Conservation (phyloP, 176 grass and related monocot species). For the Typha latifolia region DNA sequence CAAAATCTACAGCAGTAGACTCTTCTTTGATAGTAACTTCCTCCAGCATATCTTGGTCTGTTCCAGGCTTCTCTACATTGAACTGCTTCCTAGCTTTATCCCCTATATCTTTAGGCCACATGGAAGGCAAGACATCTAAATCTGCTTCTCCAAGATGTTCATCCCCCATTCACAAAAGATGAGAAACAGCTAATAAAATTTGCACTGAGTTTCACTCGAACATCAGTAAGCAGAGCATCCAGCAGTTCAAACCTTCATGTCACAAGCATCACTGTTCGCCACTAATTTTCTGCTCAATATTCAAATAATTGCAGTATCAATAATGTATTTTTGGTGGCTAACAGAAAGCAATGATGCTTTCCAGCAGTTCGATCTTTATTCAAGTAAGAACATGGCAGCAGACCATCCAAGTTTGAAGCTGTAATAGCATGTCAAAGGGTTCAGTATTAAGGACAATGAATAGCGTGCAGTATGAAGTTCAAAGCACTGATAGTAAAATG, state of each 20-base stretch:
- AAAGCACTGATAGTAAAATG: no score
- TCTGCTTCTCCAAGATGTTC: conserved; percentile 45
- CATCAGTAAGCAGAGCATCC: not conserved
- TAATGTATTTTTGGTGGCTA: no score
- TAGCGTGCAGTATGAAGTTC: no score
- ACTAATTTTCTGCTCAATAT: not conserved
- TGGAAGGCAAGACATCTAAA: conserved; percentile 52
- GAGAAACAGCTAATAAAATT: not conserved
- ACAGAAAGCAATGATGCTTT: no score
- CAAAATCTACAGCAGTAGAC: conserved; percentile 33
- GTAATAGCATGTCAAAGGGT: no score
- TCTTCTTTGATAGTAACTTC: conserved; percentile 38
- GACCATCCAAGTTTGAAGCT: no score
- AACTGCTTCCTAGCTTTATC: conserved; percentile 53
- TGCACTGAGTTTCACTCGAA: conserved; percentile 6
- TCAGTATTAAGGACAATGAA: no score
- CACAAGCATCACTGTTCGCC: not conserved
- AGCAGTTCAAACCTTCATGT: not conserved
- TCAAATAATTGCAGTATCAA: not conserved
- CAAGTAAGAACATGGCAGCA: no score
- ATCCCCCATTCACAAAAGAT: conserved; percentile 47
- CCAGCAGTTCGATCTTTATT: no score
- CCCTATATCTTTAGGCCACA: conserved; percentile 74
- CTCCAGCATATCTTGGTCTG: conserved; percentile 43
- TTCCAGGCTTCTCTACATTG: conserved; percentile 46